Evolutionary conservation across 73 alveolate species (phyloP).

Genomic region (Paramecium sonneborni): DNA sequence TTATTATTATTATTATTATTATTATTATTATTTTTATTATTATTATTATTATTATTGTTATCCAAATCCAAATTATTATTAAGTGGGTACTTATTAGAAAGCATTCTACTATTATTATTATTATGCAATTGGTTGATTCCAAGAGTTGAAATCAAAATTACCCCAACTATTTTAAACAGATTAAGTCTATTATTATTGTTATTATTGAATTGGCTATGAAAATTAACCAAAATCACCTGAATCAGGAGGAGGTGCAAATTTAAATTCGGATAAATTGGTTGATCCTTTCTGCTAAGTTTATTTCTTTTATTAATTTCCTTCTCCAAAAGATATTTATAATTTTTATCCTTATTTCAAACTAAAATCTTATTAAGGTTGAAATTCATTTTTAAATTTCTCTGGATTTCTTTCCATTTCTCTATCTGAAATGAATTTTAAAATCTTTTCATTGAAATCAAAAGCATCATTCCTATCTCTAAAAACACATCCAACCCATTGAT

Average conservation of each 20-base stretch:
- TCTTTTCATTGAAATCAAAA: slow-evolving; percentile 17
- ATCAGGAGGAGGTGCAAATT: slow-evolving; percentile 53
- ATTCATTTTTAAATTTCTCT: not conserved
- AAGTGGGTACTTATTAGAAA: not conserved
- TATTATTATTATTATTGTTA: not conserved
- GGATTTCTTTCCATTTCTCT: slow-evolving; percentile 51
- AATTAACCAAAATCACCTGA: not conserved
- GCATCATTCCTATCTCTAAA: slow-evolving; percentile 62
- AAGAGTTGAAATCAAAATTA: not conserved
- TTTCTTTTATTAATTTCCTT: not conserved
- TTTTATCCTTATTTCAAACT: slow-evolving; percentile 10
- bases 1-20: no score
- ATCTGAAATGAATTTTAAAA: not conserved
- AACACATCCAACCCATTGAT: slow-evolving; percentile 53
- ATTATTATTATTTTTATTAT: no score
- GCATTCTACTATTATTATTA: not conserved
- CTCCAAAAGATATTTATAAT: not conserved
- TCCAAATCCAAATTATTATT: not conserved
- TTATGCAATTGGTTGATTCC: not conserved
- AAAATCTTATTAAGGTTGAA: not conserved
- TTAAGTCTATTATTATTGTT: not conserved
- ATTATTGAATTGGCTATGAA: not conserved
- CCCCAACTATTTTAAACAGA: not conserved
- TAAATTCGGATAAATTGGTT: not conserved
- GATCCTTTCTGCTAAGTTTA: not conserved